Conservation (phyloP, 2,329 filamentous ascomycete genomes). For the Colletotrichum liaoningense region DNA sequence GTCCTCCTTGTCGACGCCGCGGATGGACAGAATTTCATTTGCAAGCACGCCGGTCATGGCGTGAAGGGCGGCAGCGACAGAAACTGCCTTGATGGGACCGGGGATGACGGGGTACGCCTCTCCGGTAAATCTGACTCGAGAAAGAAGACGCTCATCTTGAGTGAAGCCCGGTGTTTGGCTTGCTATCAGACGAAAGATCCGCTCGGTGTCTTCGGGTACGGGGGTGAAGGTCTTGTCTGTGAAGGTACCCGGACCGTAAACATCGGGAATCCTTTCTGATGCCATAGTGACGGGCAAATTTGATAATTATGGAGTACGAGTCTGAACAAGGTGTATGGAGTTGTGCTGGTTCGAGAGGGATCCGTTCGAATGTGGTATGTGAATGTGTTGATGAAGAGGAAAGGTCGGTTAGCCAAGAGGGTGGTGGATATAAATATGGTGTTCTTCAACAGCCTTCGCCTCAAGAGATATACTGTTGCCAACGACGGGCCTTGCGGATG, state of each 20-base stretch:
- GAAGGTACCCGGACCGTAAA: conserved; percentile 47
- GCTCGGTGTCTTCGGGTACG: conserved; percentile 44
- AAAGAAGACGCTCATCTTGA: conserved; percentile 40
- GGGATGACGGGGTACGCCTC: conserved; percentile 46
- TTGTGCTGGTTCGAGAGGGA: too few species aligned
- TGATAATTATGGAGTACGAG: not conserved
- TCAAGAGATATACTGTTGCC: too few species aligned
- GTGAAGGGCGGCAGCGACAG: conserved; percentile 46
- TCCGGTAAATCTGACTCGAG: conserved; percentile 45
- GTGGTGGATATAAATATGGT: too few species aligned
- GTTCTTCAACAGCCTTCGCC: too few species aligned
- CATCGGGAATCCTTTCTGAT: conserved; percentile 33
- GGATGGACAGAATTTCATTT: conserved; percentile 47
- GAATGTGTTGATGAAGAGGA: too few species aligned
- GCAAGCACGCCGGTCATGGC: conserved; percentile 50
- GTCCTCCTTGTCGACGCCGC: conserved; percentile 40
- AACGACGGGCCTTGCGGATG: too few species aligned
- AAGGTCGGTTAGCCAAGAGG: too few species aligned
- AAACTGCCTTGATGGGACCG: conserved; percentile 48
- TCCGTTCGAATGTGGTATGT: too few species aligned
- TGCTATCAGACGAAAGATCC: conserved; percentile 46
- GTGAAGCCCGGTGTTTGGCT: conserved; percentile 48
- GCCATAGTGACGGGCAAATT: not conserved
- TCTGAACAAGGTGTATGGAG: not conserved
- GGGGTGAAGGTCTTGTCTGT: conserved; percentile 42